phyloP scores from a whole-genome alignment of 345 rosid genomes.

The Acer yangbiense region DNA sequence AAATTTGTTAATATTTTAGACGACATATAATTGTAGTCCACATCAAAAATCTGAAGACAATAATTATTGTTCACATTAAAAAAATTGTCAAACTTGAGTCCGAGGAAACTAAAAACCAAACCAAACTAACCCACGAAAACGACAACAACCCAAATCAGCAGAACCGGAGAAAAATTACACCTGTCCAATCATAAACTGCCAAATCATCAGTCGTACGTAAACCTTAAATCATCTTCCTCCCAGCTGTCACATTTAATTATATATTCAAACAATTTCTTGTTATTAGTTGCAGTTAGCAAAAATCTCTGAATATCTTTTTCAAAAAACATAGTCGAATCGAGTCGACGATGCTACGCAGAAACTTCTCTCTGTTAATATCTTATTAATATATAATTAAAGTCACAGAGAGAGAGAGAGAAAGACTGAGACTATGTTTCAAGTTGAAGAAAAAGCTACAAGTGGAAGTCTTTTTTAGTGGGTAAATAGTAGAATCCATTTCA shows the following conservation, averaged over 20 bases:
- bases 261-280: not conserved
- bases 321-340: no score
- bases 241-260: not conserved
- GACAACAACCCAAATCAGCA: not conserved
- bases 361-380: not conserved
- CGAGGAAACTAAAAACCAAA: not conserved
- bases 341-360: no score
- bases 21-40: not conserved
- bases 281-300: not conserved
- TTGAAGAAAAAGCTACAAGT: not conserved
- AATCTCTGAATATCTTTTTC: no score
- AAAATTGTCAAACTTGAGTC: not conserved
- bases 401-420: not conserved
- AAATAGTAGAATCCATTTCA: not conserved
- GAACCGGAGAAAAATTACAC: not conserved
- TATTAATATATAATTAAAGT: not conserved
- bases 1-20: not conserved
- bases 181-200: conserved; percentile 2
- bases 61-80: not conserved
- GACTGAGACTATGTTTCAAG: not conserved
- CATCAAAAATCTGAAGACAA: not conserved
- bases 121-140: not conserved
- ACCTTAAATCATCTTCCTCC: no score
- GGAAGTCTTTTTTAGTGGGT: not conserved
- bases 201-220: not conserved